A percentile compares a stretch with the other conserved stretches of the same genome.
Conservation (phyloP, 2,329 filamentous ascomycete species). For the Xylaria sp. region DNA sequence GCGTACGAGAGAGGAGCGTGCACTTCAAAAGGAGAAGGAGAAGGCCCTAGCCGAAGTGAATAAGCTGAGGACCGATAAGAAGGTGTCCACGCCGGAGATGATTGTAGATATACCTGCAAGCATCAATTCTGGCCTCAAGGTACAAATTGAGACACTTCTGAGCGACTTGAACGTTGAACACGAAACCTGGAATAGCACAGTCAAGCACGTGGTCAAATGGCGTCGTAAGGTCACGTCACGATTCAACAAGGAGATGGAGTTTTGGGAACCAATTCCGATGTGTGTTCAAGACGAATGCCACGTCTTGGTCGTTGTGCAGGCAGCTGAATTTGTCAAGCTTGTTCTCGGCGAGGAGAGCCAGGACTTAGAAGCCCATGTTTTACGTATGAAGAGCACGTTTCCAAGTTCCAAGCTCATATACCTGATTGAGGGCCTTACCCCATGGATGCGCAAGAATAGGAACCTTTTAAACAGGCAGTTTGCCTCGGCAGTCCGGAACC, state of each 20-base stretch:
- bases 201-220: conserved; percentile 72
- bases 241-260: conserved; percentile 69
- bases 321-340: conserved; percentile 73
- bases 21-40: conserved; percentile 70
- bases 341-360: conserved; percentile 59
- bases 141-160: conserved; percentile 64
- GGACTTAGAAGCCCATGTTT: conserved; percentile 69
- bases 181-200: conserved; percentile 57
- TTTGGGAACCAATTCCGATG: conserved; percentile 72
- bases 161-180: conserved; percentile 61
- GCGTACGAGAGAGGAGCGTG: conserved; percentile 69
- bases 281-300: conserved; percentile 68
- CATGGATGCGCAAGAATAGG: conserved; percentile 76
- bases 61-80: conserved; percentile 78
- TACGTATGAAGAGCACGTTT: conserved; percentile 65
- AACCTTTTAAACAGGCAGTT: conserved; percentile 76
- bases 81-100: conserved; percentile 79
- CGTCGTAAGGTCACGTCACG: conserved; percentile 72
- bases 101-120: conserved; percentile 74
- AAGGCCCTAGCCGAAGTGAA: conserved; percentile 78
- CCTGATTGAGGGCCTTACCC: conserved; percentile 74
- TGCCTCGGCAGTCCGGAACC: conserved; percentile 69
- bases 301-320: conserved; percentile 70
- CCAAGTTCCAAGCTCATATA: conserved; percentile 70
- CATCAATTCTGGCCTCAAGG: conserved; percentile 60